phyloP scores from a whole-genome alignment of 139 green algal genomes.

The Chlamydomonas eustigma region DNA sequence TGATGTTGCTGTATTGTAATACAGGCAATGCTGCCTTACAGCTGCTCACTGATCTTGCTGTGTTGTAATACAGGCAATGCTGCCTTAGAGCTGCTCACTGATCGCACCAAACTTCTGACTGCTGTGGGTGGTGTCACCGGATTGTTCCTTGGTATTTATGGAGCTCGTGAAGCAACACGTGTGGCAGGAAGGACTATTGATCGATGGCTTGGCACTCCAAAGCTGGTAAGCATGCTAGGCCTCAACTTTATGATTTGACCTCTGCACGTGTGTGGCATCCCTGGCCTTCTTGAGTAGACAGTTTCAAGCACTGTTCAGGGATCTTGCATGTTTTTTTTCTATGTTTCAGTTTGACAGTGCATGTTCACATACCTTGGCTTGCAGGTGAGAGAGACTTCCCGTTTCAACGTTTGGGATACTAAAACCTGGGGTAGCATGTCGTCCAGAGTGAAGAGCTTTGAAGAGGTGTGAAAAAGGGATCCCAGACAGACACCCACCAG shows the following conservation, averaged over 20 bases:
- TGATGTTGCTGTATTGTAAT: no score
- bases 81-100: slow-evolving; percentile 67
- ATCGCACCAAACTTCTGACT: slow-evolving; percentile 70
- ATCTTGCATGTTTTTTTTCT: slow-evolving; percentile 3
- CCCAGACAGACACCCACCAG: no score
- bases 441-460: neutral
- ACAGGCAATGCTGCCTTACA: slow-evolving; percentile 26
- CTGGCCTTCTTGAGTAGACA: no score
- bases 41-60: no score
- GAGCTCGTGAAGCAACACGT: slow-evolving; percentile 69
- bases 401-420: slow-evolving; percentile 41
- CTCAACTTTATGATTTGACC: no score
- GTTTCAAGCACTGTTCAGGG: no score
- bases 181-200: slow-evolving; percentile 71
- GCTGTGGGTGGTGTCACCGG: slow-evolving; percentile 64
- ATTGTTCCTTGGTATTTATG: slow-evolving; percentile 85
- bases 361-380: no score
- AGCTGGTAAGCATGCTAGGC: slow-evolving; percentile 70
- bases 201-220: slow-evolving; percentile 80
- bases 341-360: no score
- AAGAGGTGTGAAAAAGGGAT: neutral
- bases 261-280: no score
- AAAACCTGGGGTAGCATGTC: slow-evolving; percentile 15
- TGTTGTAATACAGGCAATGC: slow-evolving; percentile 14
- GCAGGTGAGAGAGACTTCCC: slow-evolving; percentile 68